A percentile compares a stretch with the other conserved stretches of the same genome.
These are phyloP conservation scores for Collybiopsis luxurians DNA, from an alignment of 768 basidiomycete species.

Conservation along the genomic window DNA sequence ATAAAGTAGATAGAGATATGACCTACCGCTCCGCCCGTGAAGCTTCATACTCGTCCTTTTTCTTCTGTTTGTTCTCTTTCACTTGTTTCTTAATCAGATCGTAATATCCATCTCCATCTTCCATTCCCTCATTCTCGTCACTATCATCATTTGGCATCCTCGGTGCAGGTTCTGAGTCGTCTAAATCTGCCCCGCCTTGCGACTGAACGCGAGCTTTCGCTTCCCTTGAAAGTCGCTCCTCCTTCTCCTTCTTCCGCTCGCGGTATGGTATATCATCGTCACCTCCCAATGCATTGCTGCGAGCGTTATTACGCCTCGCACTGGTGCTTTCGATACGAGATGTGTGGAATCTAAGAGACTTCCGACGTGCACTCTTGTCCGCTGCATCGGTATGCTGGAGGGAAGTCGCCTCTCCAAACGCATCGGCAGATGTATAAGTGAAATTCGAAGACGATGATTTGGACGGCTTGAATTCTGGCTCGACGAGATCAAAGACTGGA, in stretches of 20 bases:
- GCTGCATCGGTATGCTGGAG: constrained; percentile 70
- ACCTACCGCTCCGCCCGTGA: constrained; percentile 56
- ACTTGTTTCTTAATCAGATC: constrained; percentile 79
- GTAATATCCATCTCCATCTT: constrained; percentile 78
- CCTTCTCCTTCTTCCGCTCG: constrained; percentile 65
- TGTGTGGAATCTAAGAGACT: constrained; percentile 90
- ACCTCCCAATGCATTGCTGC: constrained; percentile 71
- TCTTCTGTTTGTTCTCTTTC: constrained; percentile 71
- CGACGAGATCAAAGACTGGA: constrained; percentile 72
- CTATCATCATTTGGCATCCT: constrained; percentile 31
- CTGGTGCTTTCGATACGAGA: constrained; percentile 84
- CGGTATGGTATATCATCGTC: constrained; percentile 95
- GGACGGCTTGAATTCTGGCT: constrained; percentile 63
- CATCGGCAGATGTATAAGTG: constrained; percentile 32
- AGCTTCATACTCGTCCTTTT: constrained; percentile 80
- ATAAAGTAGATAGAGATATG: background rate
- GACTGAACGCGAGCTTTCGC: constrained; percentile 40
- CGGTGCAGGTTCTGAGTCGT: constrained; percentile 49
- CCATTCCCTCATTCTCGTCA: constrained; percentile 23
- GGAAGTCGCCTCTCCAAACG: constrained; percentile 72
- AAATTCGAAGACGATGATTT: constrained; percentile 26
- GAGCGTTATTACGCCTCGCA: constrained; percentile 70
- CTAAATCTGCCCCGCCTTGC: constrained; percentile 66
- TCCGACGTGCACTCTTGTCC: constrained; percentile 82
- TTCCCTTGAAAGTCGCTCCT: constrained; percentile 54